These are phyloP conservation scores for Aphanomyces cochlioides DNA, from an alignment of 352 stramenopile species.

Conservation along the genomic window DNA sequence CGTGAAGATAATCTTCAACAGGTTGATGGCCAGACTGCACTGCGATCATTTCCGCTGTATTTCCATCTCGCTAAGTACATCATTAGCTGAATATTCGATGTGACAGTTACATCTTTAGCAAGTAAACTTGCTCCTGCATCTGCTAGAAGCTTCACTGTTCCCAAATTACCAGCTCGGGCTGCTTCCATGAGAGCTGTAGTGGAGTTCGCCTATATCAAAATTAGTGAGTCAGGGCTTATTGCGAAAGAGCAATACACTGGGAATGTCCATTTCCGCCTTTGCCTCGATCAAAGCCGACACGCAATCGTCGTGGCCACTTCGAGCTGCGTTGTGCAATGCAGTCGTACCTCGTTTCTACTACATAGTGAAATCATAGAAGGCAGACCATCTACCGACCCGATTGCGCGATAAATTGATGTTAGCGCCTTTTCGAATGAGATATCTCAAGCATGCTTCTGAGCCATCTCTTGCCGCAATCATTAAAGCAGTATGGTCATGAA, in stretches of 20 bases:
- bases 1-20: conserved; percentile 75
- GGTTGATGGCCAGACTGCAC: conserved; percentile 50
- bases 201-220: conserved; percentile 56
- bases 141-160: conserved; percentile 66
- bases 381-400: conserved; percentile 42
- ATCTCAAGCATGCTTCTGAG: conserved; percentile 55
- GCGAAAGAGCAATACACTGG: conserved; percentile 46
- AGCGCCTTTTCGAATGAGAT: conserved; percentile 75
- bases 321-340: conserved; percentile 72
- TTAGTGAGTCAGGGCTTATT: too few species aligned
- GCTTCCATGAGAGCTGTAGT: conserved; percentile 87
- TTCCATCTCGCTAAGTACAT: conserved; percentile 54
- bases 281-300: conserved; percentile 62
- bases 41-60: conserved; percentile 67
- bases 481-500: conserved; percentile 75
- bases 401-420: conserved; percentile 81
- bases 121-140: conserved; percentile 60
- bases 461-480: conserved; percentile 77
- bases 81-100: not conserved
- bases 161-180: conserved; percentile 69
- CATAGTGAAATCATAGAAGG: not conserved
- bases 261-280: conserved; percentile 65
- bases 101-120: conserved; percentile 63
- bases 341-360: conserved; percentile 72
- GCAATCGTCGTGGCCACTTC: conserved; percentile 72